These are phyloP conservation scores for Candida ortonii DNA, from an alignment of 805 yeast species.

Conservation along the genomic window DNA sequence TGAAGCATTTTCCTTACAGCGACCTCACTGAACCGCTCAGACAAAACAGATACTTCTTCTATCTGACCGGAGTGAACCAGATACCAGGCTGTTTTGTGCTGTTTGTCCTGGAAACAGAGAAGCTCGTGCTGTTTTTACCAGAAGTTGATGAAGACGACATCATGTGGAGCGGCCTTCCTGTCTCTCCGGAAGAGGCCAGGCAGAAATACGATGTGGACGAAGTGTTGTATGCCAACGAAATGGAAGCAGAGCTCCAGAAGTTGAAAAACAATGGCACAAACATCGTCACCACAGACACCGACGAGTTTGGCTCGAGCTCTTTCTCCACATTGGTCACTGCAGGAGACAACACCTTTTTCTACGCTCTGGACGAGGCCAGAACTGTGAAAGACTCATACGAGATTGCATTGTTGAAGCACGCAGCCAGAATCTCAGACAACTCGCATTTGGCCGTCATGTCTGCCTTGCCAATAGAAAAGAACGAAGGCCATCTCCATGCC, in stretches of 20 bases:
- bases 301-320: conserved; percentile 38
- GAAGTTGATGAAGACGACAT: conserved; percentile 83
- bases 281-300: conserved; percentile 55
- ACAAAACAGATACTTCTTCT: conserved; percentile 89
- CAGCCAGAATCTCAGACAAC: conserved; percentile 80
- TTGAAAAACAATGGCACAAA: conserved; percentile 28
- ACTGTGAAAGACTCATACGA: conserved; percentile 82
- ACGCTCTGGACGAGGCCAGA: conserved; percentile 85
- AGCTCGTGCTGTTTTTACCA: conserved; percentile 74
- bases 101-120: conserved; percentile 50
- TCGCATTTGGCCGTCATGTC: conserved; percentile 92
- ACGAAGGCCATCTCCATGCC: conserved; percentile 92
- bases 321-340: conserved; percentile 39
- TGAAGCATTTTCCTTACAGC: conserved; percentile 64
- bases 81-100: conserved; percentile 73
- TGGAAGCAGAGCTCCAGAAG: conserved; percentile 37
- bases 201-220: conserved; percentile 76
- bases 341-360: conserved; percentile 49
- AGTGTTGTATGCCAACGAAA: conserved; percentile 58
- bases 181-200: conserved; percentile 61
- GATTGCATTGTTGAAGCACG: conserved; percentile 70
- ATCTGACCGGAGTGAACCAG: conserved; percentile 73
- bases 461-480: conserved; percentile 80
- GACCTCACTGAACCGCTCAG: conserved; percentile 78
- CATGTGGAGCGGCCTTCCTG: conserved; percentile 94